Evolutionary conservation across 306 rosid species (phyloP), one percentile per base, ranked within the genome.

Genomic region (Sicyos edulis): DNA sequence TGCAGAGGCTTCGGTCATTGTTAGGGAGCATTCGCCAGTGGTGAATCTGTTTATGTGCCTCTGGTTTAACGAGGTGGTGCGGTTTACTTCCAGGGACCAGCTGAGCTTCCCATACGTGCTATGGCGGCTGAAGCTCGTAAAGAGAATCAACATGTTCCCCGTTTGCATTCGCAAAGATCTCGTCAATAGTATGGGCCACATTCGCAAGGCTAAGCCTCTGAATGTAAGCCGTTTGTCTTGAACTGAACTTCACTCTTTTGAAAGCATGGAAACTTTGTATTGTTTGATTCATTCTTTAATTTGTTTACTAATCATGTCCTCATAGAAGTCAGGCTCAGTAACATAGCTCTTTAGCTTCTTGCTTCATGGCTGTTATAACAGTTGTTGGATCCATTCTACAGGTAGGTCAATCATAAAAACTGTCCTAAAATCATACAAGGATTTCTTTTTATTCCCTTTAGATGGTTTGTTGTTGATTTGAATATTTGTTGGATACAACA

Each of bases 161-260:
- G 97, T 95, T n/a, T 89, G 99, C 72, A 85, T 87, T 29, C 97
- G 99, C 75, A 95, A 95, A 79, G 99, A 95, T 86, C 96, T 91
- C 69, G 97, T 95, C 55, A 95, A 91, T 78, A 95, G 91, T 79
- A 91, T 95, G 99, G 97, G 97, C 72, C 97, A 95, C 80, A 68
- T 89, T 5, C 89, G 97, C 72, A 91, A 95, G 85, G 92, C 96
- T 24, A 95, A 85, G 83, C 97, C 97, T 54, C 77, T 93, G 81
- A 79, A 34, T 72, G 53, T 76, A 79, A 73, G 54, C 72, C 87
- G 87, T 86, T 70, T 40, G 19, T 74, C 37, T 74, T 74, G 52
- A 16, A 54, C 16, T 74, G 52, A 16, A 54, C 16, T 61, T 3
- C 17, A 44, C 21, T 53, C 2, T 10, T 11, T 34, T 26, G 51